phyloP scores from a whole-genome alignment of 306 rosid genomes.

The Oxytropis ochrocephala region DNA sequence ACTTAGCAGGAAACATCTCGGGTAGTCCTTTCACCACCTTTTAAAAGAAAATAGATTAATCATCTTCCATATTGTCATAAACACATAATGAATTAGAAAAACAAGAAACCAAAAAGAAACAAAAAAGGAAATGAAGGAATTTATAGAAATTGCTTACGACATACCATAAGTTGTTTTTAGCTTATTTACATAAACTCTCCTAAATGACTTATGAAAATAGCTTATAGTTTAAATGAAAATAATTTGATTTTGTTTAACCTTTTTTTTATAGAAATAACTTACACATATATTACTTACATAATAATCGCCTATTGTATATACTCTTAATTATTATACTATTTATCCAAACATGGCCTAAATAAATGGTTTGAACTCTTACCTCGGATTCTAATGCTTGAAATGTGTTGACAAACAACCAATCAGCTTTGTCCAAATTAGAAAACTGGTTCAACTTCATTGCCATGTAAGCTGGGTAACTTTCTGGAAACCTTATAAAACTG shows the following conservation, averaged over 20 bases:
- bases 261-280: too few species aligned
- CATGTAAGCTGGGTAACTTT: conserved; percentile 56
- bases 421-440: conserved; percentile 40
- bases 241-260: too few species aligned
- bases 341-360: too few species aligned
- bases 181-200: too few species aligned
- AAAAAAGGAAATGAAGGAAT: background rate
- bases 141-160: too few species aligned
- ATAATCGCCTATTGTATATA: too few species aligned
- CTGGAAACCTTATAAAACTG: conserved; percentile 40
- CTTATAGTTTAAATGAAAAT: too few species aligned
- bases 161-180: too few species aligned
- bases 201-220: too few species aligned
- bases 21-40: conserved; percentile 26
- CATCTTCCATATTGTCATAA: background rate
- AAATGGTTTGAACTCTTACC: conserved; percentile 16
- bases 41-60: background rate
- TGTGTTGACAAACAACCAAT: conserved; percentile 51
- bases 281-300: too few species aligned
- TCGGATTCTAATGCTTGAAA: conserved; percentile 47
- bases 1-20: conserved; percentile 32
- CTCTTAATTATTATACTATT: too few species aligned
- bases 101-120: background rate
- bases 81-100: background rate
- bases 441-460: conserved; percentile 54